phyloP scores from a whole-genome alignment of 805 yeast species.

The Lipomyces yamadae region DNA sequence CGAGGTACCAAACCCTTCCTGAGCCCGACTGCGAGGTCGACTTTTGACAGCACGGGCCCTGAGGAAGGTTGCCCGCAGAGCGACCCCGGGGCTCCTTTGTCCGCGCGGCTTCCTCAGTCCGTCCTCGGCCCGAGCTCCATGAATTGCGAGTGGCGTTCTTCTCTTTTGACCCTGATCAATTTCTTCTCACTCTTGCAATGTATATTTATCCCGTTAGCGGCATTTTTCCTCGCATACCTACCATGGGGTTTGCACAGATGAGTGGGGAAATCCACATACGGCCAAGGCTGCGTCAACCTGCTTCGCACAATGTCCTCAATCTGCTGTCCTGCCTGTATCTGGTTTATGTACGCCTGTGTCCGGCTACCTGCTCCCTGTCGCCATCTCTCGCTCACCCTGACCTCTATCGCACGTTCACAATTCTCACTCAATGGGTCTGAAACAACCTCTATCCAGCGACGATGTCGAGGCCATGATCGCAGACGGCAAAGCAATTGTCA shows the following conservation, averaged over 20 bases:
- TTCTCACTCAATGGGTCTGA: not conserved
- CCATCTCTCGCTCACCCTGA: not conserved
- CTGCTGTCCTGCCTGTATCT: not conserved
- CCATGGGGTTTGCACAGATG: conserved; percentile 6
- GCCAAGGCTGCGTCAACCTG: conserved; percentile 6
- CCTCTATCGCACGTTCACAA: not conserved
- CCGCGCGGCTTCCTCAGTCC: not conserved
- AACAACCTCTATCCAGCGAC: conserved; percentile 46
- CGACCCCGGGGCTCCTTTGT: not conserved
- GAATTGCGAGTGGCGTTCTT: not conserved
- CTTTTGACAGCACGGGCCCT: not conserved
- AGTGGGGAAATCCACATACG: not conserved
- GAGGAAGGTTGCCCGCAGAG: not conserved
- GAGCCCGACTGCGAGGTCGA: not conserved
- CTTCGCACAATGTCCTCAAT: not conserved
- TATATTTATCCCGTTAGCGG: not conserved
- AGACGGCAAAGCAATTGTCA: conserved; percentile 70
- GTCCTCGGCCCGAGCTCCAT: conserved; percentile 1
- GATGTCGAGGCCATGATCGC: conserved; percentile 66
- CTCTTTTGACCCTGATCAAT: not conserved
- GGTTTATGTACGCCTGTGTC: not conserved
- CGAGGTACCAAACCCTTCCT: not conserved
- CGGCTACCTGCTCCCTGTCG: not conserved
- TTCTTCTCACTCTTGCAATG: not conserved
- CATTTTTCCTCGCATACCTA: conserved; percentile 1